A percentile compares a stretch with the other conserved stretches of the same genome.
phyloP scores from a whole-genome alignment of 495 filamentous ascomycete genomes.

The Podospora didyma region DNA sequence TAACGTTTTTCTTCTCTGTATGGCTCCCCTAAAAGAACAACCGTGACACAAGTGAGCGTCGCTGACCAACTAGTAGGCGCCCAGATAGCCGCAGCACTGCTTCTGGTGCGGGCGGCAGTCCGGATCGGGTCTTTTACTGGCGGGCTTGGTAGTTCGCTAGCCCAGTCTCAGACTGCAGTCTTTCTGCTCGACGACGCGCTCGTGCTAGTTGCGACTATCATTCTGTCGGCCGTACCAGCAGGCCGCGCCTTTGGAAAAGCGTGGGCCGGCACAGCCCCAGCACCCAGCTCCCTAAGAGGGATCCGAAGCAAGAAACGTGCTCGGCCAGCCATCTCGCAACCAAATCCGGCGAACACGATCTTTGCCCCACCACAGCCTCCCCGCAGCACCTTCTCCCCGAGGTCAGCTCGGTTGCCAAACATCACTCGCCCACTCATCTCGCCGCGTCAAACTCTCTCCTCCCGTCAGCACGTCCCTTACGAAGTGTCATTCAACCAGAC shows the following conservation, averaged over 20 bases:
- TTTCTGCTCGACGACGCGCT: slow-evolving; percentile 36
- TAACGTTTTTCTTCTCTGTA: slow-evolving; percentile 33
- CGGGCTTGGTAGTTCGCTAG: slow-evolving; percentile 20
- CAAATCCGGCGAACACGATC: not conserved
- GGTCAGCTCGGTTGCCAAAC: no score
- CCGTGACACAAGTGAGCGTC: not conserved
- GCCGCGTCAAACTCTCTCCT: slow-evolving; percentile 14
- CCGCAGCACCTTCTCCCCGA: no score
- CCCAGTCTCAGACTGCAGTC: slow-evolving; percentile 24
- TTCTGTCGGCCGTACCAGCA: slow-evolving; percentile 20
- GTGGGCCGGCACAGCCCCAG: slow-evolving; percentile 29
- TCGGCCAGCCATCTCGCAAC: slow-evolving; percentile 12
- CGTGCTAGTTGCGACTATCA: slow-evolving; percentile 29
- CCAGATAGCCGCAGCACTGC: slow-evolving; percentile 24
- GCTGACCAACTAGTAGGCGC: slow-evolving; percentile 19
- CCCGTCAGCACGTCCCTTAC: slow-evolving; percentile 13
- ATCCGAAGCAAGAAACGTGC: not conserved
- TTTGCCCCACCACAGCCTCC: not conserved
- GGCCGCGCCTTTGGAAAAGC: slow-evolving; percentile 26
- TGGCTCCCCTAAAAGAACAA: slow-evolving; percentile 6
- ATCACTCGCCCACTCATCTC: slow-evolving; percentile 6
- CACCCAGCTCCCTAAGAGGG: not conserved
- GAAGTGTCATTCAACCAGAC: slow-evolving; percentile 4
- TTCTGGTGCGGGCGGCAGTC: slow-evolving; percentile 32
- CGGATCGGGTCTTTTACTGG: slow-evolving; percentile 30